phyloP scores from a whole-genome alignment of 1,139 yeast genomes.

The Kazachstania sp. region DNA sequence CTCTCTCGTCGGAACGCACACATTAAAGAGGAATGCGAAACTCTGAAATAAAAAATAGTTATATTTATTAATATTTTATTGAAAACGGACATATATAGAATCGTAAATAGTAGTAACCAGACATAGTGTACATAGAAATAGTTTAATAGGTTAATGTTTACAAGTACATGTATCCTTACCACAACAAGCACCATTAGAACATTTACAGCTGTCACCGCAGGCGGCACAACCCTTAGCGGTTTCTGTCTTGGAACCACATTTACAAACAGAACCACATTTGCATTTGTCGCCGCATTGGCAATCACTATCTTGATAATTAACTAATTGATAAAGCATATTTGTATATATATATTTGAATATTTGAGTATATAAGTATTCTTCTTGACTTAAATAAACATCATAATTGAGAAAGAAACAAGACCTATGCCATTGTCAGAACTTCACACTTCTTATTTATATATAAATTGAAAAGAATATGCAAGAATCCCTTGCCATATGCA shows the following conservation, averaged over 20 bases:
- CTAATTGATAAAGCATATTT: conserved; percentile 2
- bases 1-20: neutral
- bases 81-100: too few relatives aligned
- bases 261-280: neutral
- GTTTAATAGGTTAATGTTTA: conserved; percentile 1
- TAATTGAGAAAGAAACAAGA: neutral
- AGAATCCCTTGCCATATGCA: neutral
- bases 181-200: neutral
- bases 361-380: neutral
- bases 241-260: conserved; percentile 1
- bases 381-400: neutral
- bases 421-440: neutral
- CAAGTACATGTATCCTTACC: conserved; percentile 4
- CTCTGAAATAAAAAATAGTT: neutral
- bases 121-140: too few relatives aligned
- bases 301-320: conserved; percentile 1
- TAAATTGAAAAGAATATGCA: neutral
- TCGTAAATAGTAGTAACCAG: too few relatives aligned
- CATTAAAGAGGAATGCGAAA: neutral
- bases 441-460: neutral
- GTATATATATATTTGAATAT: neutral
- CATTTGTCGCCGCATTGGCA: conserved; percentile 1
- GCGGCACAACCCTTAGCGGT: neutral
- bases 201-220: conserved; percentile 2
- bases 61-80: too few relatives aligned